phyloP scores from a whole-genome alignment of 192 early-diverging fungal genomes.

The Chytriomyces confervae region DNA sequence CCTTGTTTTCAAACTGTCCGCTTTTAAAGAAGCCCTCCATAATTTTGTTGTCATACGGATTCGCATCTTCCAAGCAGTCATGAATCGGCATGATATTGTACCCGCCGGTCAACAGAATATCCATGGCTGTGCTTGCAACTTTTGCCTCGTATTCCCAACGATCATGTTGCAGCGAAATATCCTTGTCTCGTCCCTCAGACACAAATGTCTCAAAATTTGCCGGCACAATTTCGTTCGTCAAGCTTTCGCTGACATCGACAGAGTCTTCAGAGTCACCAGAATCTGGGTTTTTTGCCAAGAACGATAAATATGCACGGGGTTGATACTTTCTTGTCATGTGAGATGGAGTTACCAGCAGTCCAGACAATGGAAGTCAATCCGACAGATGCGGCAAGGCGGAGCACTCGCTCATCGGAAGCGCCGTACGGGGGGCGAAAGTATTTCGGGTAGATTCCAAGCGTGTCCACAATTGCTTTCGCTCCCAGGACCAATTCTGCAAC shows the following conservation, averaged over 20 bases:
- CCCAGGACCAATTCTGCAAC: conserved; percentile 69
- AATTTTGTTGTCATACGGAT: conserved; percentile 12
- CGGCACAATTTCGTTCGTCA: not conserved
- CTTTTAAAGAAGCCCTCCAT: conserved; percentile 14
- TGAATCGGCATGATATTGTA: conserved; percentile 13
- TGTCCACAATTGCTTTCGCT: conserved; percentile 54
- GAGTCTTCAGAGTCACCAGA: not conserved
- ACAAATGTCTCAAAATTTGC: not conserved
- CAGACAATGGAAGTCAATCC: conserved; percentile 25
- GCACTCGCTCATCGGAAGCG: conserved; percentile 74
- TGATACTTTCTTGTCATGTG: not conserved
- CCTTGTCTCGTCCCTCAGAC: not conserved
- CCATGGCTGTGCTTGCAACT: not conserved
- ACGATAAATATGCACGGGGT: not conserved
- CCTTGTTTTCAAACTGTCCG: conserved; percentile 6
- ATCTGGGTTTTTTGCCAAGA: not conserved
- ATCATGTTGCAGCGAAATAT: conserved; percentile 19
- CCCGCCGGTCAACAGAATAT: not conserved
- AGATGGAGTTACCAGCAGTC: conserved; percentile 45
- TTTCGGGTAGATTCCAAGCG: conserved; percentile 43
- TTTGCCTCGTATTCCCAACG: not conserved
- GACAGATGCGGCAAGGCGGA: not conserved
- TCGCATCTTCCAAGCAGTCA: not conserved
- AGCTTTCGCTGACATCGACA: not conserved
- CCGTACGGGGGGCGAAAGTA: conserved; percentile 71